A percentile compares a stretch with the other conserved stretches of the same genome.
phyloP scores from a whole-genome alignment of 176 grass and related monocot species.

The Juncus inflexus region DNA sequence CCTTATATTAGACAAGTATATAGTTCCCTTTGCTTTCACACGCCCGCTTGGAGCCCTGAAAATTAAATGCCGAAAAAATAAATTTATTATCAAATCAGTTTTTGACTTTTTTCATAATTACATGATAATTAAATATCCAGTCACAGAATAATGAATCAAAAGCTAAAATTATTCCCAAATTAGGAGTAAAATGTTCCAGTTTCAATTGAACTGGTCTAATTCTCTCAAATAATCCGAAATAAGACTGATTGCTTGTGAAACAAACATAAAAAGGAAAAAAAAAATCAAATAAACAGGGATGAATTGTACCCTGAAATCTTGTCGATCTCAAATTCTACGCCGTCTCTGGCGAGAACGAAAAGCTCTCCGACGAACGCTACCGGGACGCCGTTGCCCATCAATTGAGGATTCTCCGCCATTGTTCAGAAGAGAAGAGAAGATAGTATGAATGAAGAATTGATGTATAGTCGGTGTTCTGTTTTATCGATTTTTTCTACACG shows the following conservation, averaged over 20 bases:
- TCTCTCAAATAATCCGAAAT: not conserved
- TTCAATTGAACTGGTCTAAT: too few relatives aligned
- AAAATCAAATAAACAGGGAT: not conserved
- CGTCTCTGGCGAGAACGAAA: slow-evolving; percentile 87
- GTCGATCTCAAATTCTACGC: slow-evolving; percentile 95
- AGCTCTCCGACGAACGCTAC: slow-evolving; percentile 87
- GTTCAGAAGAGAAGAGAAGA: not conserved
- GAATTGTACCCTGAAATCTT: slow-evolving; percentile 74
- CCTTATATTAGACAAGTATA: slow-evolving; percentile 92
- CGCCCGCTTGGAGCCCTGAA: slow-evolving; percentile 63
- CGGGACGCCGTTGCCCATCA: slow-evolving; percentile 82
- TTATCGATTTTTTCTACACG: not conserved
- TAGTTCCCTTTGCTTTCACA: slow-evolving; percentile 78
- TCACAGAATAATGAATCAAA: not conserved
- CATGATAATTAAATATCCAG: not conserved
- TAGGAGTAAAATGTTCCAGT: too few relatives aligned
- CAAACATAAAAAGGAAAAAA: not conserved
- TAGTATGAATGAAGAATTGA: too few relatives aligned
- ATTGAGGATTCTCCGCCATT: slow-evolving; percentile 95
- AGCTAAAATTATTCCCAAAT: too few relatives aligned
- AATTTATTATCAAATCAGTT: not conserved
- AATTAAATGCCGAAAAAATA: slow-evolving; percentile 8
- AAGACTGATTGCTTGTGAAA: not conserved
- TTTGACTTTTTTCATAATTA: not conserved
- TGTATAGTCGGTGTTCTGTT: too few relatives aligned